Conservation (phyloP, 2,329 filamentous ascomycete species). For the Nemania sp. region DNA sequence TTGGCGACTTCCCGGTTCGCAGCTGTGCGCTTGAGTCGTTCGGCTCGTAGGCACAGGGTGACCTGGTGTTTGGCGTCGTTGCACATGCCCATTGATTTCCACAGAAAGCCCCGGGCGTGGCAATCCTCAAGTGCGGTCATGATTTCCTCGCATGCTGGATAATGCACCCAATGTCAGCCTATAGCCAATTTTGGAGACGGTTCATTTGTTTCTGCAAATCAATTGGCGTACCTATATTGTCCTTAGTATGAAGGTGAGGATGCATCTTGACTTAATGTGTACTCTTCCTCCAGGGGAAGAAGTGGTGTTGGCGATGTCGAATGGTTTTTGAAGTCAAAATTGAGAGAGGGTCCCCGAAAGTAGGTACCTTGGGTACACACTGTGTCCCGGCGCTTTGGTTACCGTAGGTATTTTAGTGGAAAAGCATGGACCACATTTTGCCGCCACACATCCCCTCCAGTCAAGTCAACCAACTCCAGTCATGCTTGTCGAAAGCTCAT, state of each 20-base stretch:
- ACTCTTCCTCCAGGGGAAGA: neutral
- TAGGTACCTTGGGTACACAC: too few species aligned
- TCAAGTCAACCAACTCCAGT: conserved; percentile 45
- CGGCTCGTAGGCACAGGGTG: conserved; percentile 83
- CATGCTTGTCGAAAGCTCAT: conserved; percentile 27
- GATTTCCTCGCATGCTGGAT: conserved; percentile 89
- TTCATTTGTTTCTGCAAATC: neutral
- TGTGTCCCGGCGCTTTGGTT: neutral
- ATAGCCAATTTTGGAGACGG: neutral
- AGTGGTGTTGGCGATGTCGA: conserved; percentile 25
- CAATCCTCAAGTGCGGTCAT: conserved; percentile 96
- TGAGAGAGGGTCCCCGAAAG: conserved; percentile 5
- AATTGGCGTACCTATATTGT: conserved; percentile 78
- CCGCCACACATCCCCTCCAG: conserved; percentile 45
- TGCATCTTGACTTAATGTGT: conserved; percentile 74
- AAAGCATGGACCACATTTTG: conserved; percentile 47
- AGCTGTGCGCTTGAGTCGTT: conserved; percentile 82
- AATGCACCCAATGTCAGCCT: neutral
- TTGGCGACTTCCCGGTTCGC: conserved; percentile 79
- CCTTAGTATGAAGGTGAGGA: conserved; percentile 94
- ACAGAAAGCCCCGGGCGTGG: conserved; percentile 90
- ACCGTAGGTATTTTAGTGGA: neutral
- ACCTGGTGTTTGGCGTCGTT: conserved; percentile 87
- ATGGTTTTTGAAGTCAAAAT: conserved; percentile 24
- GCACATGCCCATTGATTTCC: conserved; percentile 91